phyloP scores from a whole-genome alignment of 208 protist species.

The Tetramitus jugosus region DNA sequence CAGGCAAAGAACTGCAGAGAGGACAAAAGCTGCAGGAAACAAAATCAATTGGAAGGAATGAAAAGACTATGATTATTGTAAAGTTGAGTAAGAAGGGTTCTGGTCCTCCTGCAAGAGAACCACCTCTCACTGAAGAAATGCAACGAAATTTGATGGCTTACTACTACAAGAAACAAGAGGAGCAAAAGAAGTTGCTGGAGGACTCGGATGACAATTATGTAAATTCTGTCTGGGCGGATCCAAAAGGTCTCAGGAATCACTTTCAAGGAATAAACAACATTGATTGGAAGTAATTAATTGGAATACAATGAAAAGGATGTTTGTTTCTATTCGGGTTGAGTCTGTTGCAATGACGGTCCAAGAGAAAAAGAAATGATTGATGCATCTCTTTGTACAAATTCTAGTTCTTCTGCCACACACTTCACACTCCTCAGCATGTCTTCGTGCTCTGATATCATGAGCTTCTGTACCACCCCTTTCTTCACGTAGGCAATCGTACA shows the following conservation, averaged over 20 bases:
- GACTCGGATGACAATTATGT: constrained; percentile 72
- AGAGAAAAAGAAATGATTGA: too few relatives aligned
- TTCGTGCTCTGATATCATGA: too few relatives aligned
- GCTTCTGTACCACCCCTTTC: too few relatives aligned
- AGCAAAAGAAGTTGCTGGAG: constrained; percentile 77
- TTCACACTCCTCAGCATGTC: too few relatives aligned
- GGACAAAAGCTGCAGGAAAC: constrained; percentile 11
- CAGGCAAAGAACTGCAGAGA: constrained; percentile 2
- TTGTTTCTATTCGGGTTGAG: too few relatives aligned
- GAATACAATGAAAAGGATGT: too few relatives aligned
- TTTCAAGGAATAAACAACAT: constrained; percentile 47
- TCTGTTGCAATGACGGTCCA: too few relatives aligned
- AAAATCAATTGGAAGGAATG: constrained; percentile 78
- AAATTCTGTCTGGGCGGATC: constrained; percentile 77
- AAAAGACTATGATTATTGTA: constrained; percentile 80
- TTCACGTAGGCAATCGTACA: too few relatives aligned
- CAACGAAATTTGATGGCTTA: constrained; percentile 78
- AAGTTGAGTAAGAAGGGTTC: constrained; percentile 64
- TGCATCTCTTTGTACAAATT: too few relatives aligned
- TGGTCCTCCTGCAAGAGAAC: constrained; percentile 63
- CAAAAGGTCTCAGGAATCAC: constrained; percentile 67
- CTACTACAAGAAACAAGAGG: constrained; percentile 78
- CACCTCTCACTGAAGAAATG: constrained; percentile 57
- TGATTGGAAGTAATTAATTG: background rate
- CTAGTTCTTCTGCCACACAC: too few relatives aligned